phyloP scores from a whole-genome alignment of 257 asterid genomes.

The Nicotiana undulata region DNA sequence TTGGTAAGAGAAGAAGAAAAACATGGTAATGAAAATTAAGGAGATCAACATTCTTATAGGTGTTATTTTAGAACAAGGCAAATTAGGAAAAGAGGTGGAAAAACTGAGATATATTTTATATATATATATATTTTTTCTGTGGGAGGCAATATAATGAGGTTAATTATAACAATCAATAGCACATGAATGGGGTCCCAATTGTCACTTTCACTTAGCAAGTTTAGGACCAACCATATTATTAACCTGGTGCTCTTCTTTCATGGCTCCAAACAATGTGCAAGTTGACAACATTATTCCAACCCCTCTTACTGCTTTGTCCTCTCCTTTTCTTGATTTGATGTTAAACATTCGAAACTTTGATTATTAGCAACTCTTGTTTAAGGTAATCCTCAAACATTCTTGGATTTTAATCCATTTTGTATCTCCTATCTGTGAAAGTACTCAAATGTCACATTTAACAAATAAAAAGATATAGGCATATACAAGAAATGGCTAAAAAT shows the following conservation, averaged over 20 bases:
- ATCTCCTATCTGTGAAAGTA: background rate
- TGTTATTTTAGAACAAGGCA: no score
- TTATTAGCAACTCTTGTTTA: background rate
- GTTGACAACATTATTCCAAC: conserved; percentile 8
- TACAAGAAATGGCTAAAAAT: no score
- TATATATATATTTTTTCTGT: no score
- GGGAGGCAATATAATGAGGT: background rate
- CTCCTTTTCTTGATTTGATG: background rate
- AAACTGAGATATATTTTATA: no score
- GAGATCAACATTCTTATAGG: no score
- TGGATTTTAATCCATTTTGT: conserved; percentile 3
- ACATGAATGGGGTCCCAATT: conserved; percentile 18
- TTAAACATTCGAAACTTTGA: conserved; percentile 1
- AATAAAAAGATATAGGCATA: background rate
- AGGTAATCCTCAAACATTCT: background rate
- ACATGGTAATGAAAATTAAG: background rate
- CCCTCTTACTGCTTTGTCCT: background rate
- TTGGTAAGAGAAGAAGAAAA: background rate
- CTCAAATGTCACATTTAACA: background rate
- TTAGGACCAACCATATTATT: conserved; percentile 14
- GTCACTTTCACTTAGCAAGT: conserved; percentile 5
- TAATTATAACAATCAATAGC: conserved; percentile 6
- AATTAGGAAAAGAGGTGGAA: no score
- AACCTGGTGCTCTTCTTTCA: conserved; percentile 4
- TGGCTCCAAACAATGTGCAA: conserved; percentile 9